Base-by-base conservation (phyloP, 805 yeast species). In the Kregervanrija delftensis region DNA sequence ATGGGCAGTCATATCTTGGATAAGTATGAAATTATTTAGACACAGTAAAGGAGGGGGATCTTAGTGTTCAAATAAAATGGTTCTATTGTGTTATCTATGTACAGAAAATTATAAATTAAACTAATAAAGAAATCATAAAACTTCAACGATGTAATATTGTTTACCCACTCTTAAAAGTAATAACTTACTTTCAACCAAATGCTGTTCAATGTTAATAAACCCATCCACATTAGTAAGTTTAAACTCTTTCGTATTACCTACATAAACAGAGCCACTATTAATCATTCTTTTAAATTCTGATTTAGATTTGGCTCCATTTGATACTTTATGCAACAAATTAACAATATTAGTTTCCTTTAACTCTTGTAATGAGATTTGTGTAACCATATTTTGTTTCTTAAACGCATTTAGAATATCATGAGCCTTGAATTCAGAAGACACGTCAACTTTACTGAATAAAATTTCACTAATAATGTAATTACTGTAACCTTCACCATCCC, bases 1-100 rank as follows among this genome's bases (percentile, higher is more conserved):
- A 5, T 86, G 95, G 95, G 77, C 89, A 36, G 64, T 79, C 9
- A 65, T 74, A 3, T 77, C 89, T 10, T 86, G 95, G 95, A 69
- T 80, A 38, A 90, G 93, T 33, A 71, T 86, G 74, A 86, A 86
- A 61, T 65, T 86, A 45, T 86, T 86, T 63, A 69, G 88, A 45
- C 93, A 86, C 57, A 83, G 93, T 16, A 83, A 79, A 52, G 88
- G 88, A 8, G 73, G 77, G 17, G 71, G 69, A 9, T 60, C 50
- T 37, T 46, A 44, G 43, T 28, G 28, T 22, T 22, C 28, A 22
- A 22, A 22, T 22, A 22, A 22, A 22, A 22, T 22, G 28, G 4
- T 22, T 22, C 28, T 6, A 6, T 22, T 22, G 28, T 22, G 28
- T 22, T 22, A 22, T 22, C 28, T 22, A 22, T 22, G 6, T 22